Percentiles rank a stretch among this genome's conserved stretches.
Evolutionary conservation across 768 basidiomycete genomes (phyloP).

Genomic region (Mrakia frigida): DNA sequence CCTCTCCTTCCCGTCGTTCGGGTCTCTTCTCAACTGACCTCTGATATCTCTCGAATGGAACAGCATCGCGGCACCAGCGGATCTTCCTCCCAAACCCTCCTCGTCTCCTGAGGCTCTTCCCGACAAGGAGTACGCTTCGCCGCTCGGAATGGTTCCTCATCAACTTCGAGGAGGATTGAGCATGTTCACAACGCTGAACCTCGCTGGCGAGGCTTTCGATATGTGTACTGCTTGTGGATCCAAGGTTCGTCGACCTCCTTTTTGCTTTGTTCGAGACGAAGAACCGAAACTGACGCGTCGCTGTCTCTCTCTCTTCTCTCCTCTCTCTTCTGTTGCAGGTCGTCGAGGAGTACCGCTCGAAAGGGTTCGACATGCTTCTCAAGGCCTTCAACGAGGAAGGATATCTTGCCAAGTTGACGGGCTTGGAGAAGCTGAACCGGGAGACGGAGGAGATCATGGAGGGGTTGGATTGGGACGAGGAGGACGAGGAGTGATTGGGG

Average conservation of each 20-base stretch:
- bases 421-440: constrained; percentile 67
- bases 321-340: constrained; percentile 51
- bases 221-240: constrained; percentile 88
- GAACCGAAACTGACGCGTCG: neutral
- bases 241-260: constrained; percentile 51
- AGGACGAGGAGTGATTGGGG: constrained; percentile 48
- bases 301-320: neutral
- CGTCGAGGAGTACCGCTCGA: constrained; percentile 69
- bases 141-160: constrained; percentile 66
- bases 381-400: constrained; percentile 75
- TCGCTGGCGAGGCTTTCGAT: constrained; percentile 80
- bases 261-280: neutral
- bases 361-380: constrained; percentile 73
- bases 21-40: neutral
- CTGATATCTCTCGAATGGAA: neutral
- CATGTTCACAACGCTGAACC: constrained; percentile 75
- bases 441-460: constrained; percentile 58
- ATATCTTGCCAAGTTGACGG: constrained; percentile 69
- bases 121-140: constrained; percentile 32
- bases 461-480: constrained; percentile 66
- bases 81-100: constrained; percentile 44
- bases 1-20: neutral
- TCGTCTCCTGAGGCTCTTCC: neutral
- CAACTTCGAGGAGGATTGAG: constrained; percentile 86
- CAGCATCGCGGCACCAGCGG: constrained; percentile 65